Conservation (phyloP, 2,329 filamentous ascomycete species). For the Xylaria sp. region DNA sequence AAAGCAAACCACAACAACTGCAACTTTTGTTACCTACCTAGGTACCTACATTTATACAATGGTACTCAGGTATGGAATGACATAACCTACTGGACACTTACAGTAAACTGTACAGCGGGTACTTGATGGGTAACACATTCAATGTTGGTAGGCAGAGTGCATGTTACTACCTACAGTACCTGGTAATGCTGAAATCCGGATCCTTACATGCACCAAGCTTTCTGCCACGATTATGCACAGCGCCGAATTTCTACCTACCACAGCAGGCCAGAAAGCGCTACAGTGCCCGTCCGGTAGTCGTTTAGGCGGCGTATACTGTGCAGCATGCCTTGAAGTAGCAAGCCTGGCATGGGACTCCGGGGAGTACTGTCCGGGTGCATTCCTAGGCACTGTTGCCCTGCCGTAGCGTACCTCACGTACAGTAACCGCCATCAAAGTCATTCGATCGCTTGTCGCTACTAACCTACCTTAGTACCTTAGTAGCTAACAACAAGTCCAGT, state of each 20-base stretch:
- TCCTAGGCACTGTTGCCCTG: conserved; percentile 21
- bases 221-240: conserved; percentile 20
- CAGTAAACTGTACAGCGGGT: neutral
- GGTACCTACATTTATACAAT: neutral
- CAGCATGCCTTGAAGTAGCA: neutral
- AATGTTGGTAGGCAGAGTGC: conserved; percentile 6
- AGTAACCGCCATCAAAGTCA: conserved; percentile 29
- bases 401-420: conserved; percentile 18
- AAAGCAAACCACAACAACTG: conserved; percentile 1
- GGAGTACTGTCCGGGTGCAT: neutral
- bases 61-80: neutral
- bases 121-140: conserved; percentile 15
- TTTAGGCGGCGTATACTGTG: neutral
- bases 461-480: too few species aligned
- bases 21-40: neutral
- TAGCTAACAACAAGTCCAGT: conserved; percentile 24
- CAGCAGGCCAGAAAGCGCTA: neutral
- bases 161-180: neutral
- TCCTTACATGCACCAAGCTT: conserved; percentile 21
- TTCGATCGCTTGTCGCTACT: conserved; percentile 25
- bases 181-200: conserved; percentile 16
- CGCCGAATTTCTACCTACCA: conserved; percentile 11
- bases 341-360: neutral
- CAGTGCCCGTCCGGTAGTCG: neutral
- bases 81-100: neutral